Evolutionary conservation across 305 asterid species (phyloP), one percentile per base, ranked within the genome.

Genomic region (Plantago coronopus): DNA sequence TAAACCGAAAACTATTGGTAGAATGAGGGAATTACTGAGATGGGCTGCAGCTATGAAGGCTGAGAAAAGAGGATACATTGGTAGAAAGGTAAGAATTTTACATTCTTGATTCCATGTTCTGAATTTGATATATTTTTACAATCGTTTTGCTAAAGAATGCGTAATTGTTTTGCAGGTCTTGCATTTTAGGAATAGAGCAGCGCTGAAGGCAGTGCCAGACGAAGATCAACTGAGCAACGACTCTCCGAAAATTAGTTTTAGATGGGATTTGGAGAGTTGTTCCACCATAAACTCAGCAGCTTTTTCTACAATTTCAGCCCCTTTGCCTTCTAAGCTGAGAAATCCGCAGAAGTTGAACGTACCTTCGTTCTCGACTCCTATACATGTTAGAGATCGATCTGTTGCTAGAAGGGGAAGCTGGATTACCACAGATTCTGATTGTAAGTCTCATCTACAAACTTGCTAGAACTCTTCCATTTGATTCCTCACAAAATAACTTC

Each of bases 401-500:
- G 57, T 56, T 31, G 71, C 65, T 37, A 73, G 81, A 50, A 23
- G 68, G 0, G 88, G 88, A 42, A 87, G 74, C 22, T 89, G 97
- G 97, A 79, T 89, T 75, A 86, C 89, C 54, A 82, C 95, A 0
- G 95, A 89, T 72, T 74, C 94, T 54, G 97, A 89, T 66, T 89
- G 97, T 89, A 69, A 78, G 91, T 7, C 60, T n/a, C 18, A 20
- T 0, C 18, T 16, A 38, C 4, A 14, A 42, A 42, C 23, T 17
- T 4, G 16, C 3, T 58, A 42, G 38, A 20, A 45, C 23, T 18
- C 20, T 57, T 3, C 6, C 14, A 50, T 69, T 9, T 34, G 40
- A 6, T 34, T 34, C 40, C 7, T 8, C 12, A 34, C 13, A 7
- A 34, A 34, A 7, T 34, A 34, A 34, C 2, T 34, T 2, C 0